Evolutionary conservation across 371 early-diverging fungal species (phyloP).

Genomic region (Actinomucor elegans): DNA sequence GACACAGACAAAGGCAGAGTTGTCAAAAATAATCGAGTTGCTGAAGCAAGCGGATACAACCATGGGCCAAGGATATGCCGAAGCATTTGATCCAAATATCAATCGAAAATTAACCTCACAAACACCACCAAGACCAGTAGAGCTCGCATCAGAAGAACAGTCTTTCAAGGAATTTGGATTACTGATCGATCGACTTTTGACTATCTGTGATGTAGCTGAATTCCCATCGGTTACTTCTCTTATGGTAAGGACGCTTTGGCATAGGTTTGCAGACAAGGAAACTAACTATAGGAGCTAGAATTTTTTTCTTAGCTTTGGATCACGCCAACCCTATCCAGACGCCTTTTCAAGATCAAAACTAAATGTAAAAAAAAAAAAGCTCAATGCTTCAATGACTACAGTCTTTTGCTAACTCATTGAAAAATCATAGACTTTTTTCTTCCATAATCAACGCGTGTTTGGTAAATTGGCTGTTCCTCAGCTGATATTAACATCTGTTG

Average conservation of each 20-base stretch:
- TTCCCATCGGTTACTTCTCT: constrained; percentile 40
- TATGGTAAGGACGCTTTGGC: constrained; percentile 22
- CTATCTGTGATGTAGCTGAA: constrained; percentile 32
- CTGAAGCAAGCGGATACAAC: constrained; percentile 4
- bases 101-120: constrained; percentile 69
- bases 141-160: constrained; percentile 43
- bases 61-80: constrained; percentile 2
- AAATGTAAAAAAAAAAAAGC: constrained; percentile 24
- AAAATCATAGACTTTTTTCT: constrained; percentile 26
- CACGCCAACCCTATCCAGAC: constrained; percentile 48
- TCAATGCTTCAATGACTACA: too few species aligned
- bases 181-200: constrained; percentile 22
- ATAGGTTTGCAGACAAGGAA: neutral
- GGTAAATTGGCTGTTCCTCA: constrained; percentile 24
- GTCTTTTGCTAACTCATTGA: neutral
- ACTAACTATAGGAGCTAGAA: constrained; percentile 1
- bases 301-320: constrained; percentile 37
- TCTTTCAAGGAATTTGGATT: constrained; percentile 21
- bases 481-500: constrained; percentile 27
- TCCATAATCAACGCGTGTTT: constrained; percentile 35
- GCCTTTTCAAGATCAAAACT: constrained; percentile 58
- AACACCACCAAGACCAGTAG: constrained; percentile 72
- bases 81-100: constrained; percentile 67
- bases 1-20: constrained; percentile 25
- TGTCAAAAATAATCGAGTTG: constrained; percentile 4